Percentiles rank a stretch among this genome's conserved stretches.
Conservation (phyloP, 306 rosid species). For the Rubus idaeus region DNA sequence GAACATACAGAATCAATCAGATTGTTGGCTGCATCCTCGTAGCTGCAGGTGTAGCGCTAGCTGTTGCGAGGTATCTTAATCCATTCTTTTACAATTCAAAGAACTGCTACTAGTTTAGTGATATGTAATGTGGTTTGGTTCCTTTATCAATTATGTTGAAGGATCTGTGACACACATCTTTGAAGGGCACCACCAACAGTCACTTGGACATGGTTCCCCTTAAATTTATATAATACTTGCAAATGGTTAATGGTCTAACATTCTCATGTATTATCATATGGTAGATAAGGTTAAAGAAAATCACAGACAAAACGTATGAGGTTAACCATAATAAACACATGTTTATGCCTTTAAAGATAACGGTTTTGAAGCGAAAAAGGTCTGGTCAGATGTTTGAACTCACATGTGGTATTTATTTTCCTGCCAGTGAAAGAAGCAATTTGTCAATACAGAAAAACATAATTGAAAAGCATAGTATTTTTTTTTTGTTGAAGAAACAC, state of each 20-base stretch:
- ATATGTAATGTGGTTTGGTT: neutral
- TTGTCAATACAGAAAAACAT: neutral
- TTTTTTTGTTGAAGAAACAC: neutral
- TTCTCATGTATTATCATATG: neutral
- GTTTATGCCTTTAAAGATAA: neutral
- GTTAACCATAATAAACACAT: neutral
- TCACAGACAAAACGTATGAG: neutral
- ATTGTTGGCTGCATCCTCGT: conserved; percentile 76
- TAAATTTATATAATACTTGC: neutral
- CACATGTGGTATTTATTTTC: neutral
- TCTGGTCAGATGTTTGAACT: neutral
- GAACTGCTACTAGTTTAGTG: neutral
- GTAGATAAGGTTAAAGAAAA: neutral
- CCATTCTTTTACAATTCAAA: conserved; percentile 10
- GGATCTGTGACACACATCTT: neutral
- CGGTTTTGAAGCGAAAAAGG: neutral
- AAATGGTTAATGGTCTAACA: neutral
- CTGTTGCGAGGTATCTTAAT: conserved; percentile 71
- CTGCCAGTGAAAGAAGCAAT: neutral
- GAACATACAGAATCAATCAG: conserved; percentile 68
- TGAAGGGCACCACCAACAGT: neutral
- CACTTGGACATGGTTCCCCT: neutral
- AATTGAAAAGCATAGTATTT: neutral
- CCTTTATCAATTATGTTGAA: neutral
- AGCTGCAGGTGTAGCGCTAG: conserved; percentile 69